Evolutionary conservation across 2,329 filamentous ascomycete species (phyloP), one percentile per base, ranked within the genome.

Genomic region (Dactylellina leptospora): DNA sequence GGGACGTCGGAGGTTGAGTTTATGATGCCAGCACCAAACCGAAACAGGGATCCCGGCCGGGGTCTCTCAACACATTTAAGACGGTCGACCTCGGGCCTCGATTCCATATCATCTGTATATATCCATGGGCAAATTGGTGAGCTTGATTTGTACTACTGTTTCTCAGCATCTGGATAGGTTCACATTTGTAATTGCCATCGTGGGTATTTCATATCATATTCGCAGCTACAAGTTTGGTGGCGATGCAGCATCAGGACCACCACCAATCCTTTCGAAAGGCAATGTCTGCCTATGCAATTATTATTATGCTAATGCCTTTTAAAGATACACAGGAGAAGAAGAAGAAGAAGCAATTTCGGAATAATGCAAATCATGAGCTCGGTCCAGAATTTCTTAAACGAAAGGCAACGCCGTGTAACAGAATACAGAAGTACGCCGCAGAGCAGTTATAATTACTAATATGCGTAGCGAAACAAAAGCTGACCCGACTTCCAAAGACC

Each of bases 1-100:
- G 55, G 11, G 40, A 63, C 23, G 55, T 62, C 59, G 66, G 66
- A 71, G 66, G 58, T 62, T 70, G 63, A 61, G 55, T 54, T 55
- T 42, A 62, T 56, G 55, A 40, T 40, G 18, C 36, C 13, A n/a
- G 18, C 36, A 10, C 36, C 36, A 40, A n/a, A 40, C 18, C 18
- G 36, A 1, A 16, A 11, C 1, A 6, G 4, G 18, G 30, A 40
- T 40, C 36, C 8, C 4, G 18, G 3, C 4, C 11, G 18, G n/a
- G n/a, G n/a, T n/a, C n/a, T n/a, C n/a, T n/a, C 59, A 63, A 63
- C 59, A 33, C 59, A 55, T 38, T 48, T 4, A 48, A 11, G 20
- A 11, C 1, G 36, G 13, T 4, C 13, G 13, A 16, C 18, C 18
- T 40, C 36, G 3, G 11, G 36, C 36, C 18, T 40, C 36, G 10